A percentile compares a stretch with the other conserved stretches of the same genome.
Conservation (phyloP, 345 rosid species). For the Luvunga scandens region DNA sequence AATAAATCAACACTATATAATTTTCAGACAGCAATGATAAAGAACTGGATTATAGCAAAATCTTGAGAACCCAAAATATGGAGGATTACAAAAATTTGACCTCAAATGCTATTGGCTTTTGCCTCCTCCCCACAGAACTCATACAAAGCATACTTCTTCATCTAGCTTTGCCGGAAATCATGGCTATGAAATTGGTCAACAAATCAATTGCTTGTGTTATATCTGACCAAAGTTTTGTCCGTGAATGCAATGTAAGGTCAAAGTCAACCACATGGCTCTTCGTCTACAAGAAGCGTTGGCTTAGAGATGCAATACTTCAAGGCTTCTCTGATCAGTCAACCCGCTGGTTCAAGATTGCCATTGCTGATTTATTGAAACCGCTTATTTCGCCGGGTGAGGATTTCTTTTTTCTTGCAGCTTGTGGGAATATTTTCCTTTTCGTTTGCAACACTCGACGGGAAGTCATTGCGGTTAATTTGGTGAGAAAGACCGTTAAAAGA, state of each 20-base stretch:
- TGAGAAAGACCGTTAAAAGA: conserved; percentile 33
- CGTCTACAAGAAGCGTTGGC: conserved; percentile 75
- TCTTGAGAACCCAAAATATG: not conserved
- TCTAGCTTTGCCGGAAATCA: conserved; percentile 61
- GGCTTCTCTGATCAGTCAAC: conserved; percentile 50
- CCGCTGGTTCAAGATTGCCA: conserved; percentile 60
- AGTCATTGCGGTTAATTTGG: conserved; percentile 56
- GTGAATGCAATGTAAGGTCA: conserved; percentile 46
- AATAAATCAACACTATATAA: not conserved
- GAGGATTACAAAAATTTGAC: conserved; percentile 23
- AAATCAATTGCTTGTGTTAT: conserved; percentile 37
- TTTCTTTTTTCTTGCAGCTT: conserved; percentile 54
- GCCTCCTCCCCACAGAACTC: conserved; percentile 79
- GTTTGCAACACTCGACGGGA: conserved; percentile 54
- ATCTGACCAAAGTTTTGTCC: conserved; percentile 57
- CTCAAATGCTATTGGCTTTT: conserved; percentile 45
- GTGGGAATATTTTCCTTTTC: conserved; percentile 56
- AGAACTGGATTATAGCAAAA: not conserved
- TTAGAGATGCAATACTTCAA: conserved; percentile 43
- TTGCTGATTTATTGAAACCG: conserved; percentile 40
- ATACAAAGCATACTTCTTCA: conserved; percentile 61
- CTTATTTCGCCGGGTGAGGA: conserved; percentile 42
- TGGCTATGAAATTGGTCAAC: conserved; percentile 49
- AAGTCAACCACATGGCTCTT: conserved; percentile 62
- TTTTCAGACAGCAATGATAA: too few relatives aligned